Base-by-base conservation (phyloP, 2,329 filamentous ascomycete genomes). In the Ascochyta rabiei region DNA sequence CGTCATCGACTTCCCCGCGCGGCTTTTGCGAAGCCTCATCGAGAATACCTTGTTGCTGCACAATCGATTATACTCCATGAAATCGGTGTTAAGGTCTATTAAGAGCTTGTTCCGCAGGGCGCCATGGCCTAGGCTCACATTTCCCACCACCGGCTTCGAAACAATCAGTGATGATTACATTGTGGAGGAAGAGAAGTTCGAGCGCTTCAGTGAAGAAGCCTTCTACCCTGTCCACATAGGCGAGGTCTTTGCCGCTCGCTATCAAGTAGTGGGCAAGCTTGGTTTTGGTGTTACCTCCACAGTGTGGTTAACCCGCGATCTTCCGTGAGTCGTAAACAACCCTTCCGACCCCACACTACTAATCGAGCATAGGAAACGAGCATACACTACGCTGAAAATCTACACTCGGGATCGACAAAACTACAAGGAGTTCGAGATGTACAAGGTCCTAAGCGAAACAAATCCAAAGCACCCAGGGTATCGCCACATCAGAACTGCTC, bases 401-500 rank as follows among this genome's bases (percentile, higher is more conserved):
- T 54, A 40, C 33, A 56, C 44, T 38, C 46, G 51, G 48, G 52
- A 47, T 23, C 33, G 28, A 16, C 41, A 41, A 16, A 42, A 47
- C n/a, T n/a, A 54, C 16, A 31, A 56, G 16, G 52, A 60, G 43
- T 42, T 46, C 21, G 30, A 58, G 10, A 49, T 51, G 16, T 54
- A 60, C 48, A 53, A 54, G 9, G 39, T 18, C 24, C n/a, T 60
- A 15, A 57, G 52, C 39, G 47, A 53, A 31, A 50, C 41, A 12
- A 52, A 52, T 40, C 18, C 46, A 18, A 57, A 49, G 8, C 70
- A 77, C 52, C 66, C 64, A 39, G 74, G 75, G 5, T 62, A 66
- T 30, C 44, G 48, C 16, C 57, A 69, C 33, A 59, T 77, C 7
- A 56, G 74, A 35, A 69, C 66, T 16, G 68, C 70, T 10, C 63